A percentile compares a stretch with the other conserved stretches of the same genome.
phyloP scores from a whole-genome alignment of 345 rosid genomes.

The Abelmoschus esculentus region DNA sequence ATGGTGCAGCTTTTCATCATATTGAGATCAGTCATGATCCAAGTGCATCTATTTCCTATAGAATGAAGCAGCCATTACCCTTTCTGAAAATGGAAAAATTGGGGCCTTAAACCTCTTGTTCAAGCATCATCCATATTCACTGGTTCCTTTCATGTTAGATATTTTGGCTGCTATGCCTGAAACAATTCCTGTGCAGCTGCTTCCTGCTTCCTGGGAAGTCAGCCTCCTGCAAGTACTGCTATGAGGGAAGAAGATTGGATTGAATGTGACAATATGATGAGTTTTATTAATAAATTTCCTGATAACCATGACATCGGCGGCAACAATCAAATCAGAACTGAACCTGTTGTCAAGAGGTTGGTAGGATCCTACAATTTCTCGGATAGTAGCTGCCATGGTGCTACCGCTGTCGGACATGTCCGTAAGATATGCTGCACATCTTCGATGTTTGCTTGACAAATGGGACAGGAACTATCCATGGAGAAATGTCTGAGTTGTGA shows the following conservation, averaged over 20 bases:
- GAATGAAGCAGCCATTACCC: slow-evolving; percentile 58
- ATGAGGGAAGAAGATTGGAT: slow-evolving; percentile 97
- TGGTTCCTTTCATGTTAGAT: slow-evolving; percentile 53
- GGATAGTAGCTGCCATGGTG: too few relatives aligned
- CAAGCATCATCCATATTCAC: slow-evolving; percentile 90
- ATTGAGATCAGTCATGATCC: too few relatives aligned
- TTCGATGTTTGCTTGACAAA: too few relatives aligned
- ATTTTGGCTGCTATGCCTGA: slow-evolving; percentile 82
- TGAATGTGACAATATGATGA: slow-evolving; percentile 76
- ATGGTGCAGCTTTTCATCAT: too few relatives aligned
- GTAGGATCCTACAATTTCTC: slow-evolving; percentile 22
- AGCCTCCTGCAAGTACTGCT: slow-evolving; percentile 53
- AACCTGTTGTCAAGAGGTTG: slow-evolving; percentile 56
- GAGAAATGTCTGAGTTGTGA: too few relatives aligned
- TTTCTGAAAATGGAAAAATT: slow-evolving; percentile 91
- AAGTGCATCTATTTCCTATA: too few relatives aligned
- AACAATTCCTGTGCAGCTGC: slow-evolving; percentile 84
- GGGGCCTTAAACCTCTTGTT: slow-evolving; percentile 88
- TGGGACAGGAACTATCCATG: too few relatives aligned
- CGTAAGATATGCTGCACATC: too few relatives aligned
- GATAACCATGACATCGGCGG: slow-evolving; percentile 34
- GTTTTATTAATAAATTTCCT: slow-evolving; percentile 48
- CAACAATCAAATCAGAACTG: slow-evolving; percentile 67
- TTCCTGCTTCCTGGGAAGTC: slow-evolving; percentile 82
- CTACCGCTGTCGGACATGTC: too few relatives aligned